Conservation (phyloP, 164 flowering plant species). For the Magnolia kwangsiensis region DNA sequence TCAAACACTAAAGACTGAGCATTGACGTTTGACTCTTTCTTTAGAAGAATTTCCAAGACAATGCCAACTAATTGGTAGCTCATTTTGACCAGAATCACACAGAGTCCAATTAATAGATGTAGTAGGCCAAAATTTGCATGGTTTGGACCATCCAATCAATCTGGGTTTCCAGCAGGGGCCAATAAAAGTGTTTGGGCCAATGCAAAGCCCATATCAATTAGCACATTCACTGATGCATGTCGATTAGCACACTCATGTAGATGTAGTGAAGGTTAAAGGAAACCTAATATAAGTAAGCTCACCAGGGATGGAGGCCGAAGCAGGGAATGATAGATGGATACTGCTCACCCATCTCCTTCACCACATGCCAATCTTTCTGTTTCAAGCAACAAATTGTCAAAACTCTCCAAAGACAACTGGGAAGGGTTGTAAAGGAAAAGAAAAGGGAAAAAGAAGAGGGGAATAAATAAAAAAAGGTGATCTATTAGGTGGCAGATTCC, state of each 20-base stretch:
- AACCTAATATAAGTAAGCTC: neutral
- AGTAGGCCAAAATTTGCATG: no score
- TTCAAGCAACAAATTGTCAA: neutral
- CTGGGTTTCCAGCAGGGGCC: neutral
- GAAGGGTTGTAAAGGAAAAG: no score
- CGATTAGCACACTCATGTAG: neutral
- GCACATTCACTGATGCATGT: neutral
- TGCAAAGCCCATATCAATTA: neutral
- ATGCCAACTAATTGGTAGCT: no score
- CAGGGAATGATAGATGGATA: slow-evolving; percentile 65
- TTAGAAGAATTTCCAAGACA: no score
- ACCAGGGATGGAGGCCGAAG: slow-evolving; percentile 97
- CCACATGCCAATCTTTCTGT: slow-evolving; percentile 79
- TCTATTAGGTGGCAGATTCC: no score
- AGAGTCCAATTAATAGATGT: no score
- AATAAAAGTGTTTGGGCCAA: neutral
- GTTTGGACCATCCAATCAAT: neutral
- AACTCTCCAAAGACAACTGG: no score
- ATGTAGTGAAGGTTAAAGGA: neutral
- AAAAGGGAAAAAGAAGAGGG: no score
- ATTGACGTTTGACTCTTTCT: no score
- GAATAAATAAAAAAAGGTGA: no score
- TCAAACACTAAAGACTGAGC: no score
- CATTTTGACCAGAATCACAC: no score
- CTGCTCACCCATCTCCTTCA: slow-evolving; percentile 64